Conservation (phyloP, 2,329 filamentous ascomycete genomes). For the Colletotrichum godetiae region DNA sequence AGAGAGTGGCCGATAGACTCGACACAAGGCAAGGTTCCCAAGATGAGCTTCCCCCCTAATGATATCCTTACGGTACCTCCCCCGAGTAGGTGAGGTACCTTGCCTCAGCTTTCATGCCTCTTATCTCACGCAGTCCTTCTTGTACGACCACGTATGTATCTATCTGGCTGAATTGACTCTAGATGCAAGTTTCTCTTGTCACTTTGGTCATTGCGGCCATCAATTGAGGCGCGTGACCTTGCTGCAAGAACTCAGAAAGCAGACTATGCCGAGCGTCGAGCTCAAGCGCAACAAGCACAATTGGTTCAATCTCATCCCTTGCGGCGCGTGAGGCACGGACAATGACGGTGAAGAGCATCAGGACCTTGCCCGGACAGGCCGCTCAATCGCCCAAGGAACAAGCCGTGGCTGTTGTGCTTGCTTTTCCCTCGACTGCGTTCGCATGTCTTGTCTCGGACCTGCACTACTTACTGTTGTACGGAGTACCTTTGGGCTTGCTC, state of each 20-base stretch:
- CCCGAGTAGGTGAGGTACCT: neutral
- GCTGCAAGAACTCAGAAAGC: neutral
- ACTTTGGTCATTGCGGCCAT: neutral
- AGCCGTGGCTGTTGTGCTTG: conserved; percentile 8
- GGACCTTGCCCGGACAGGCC: neutral
- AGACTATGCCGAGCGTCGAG: neutral
- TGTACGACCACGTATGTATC: neutral
- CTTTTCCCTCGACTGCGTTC: conserved; percentile 2
- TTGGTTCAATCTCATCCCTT: conserved; percentile 4
- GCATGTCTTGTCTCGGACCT: neutral
- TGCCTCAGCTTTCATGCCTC: neutral
- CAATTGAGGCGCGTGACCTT: neutral
- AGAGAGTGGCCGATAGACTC: too few relatives aligned
- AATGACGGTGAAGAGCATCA: conserved; percentile 19
- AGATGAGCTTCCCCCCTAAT: too few relatives aligned
- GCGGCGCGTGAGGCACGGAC: conserved; percentile 13
- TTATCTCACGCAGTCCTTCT: neutral
- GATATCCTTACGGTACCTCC: neutral
- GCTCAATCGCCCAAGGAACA: neutral
- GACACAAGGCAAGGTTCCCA: too few relatives aligned
- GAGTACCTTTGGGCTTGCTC: neutral
- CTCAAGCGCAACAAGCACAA: neutral
- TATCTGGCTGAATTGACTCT: neutral
- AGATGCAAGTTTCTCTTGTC: neutral
- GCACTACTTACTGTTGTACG: too few relatives aligned